Evolutionary conservation across 441 rosid genomes (phyloP).

Genomic region (Codiaeum variegatum): DNA sequence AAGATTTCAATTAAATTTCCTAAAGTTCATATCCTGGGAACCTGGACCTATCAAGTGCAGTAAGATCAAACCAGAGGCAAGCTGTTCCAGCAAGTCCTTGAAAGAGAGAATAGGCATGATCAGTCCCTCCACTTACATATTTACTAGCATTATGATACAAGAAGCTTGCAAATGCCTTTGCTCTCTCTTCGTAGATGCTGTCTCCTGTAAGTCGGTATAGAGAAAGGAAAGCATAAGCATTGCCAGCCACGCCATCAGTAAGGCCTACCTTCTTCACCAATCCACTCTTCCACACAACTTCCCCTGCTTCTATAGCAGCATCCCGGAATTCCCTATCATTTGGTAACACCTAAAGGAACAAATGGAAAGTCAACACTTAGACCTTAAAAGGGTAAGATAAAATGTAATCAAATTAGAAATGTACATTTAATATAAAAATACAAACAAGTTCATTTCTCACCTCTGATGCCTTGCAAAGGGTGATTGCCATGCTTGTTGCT

Average conservation of each 20-base stretch:
- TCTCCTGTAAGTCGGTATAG: slow-evolving; percentile 72
- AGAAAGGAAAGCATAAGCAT: slow-evolving; percentile 74
- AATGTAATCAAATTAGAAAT: too few relatives aligned
- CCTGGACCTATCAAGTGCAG: slow-evolving; percentile 39
- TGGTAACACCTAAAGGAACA: slow-evolving; percentile 44
- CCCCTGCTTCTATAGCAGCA: slow-evolving; percentile 88
- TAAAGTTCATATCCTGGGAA: slow-evolving; percentile 78
- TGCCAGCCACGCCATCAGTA: slow-evolving; percentile 71
- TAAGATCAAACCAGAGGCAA: slow-evolving; percentile 70
- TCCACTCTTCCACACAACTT: slow-evolving; percentile 87
- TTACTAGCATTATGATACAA: slow-evolving; percentile 43
- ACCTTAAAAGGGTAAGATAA: too few relatives aligned
- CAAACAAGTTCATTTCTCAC: slow-evolving; percentile 19
- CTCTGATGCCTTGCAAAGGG: slow-evolving; percentile 73
- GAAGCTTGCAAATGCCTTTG: slow-evolving; percentile 68
- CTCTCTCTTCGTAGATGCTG: slow-evolving; percentile 59
- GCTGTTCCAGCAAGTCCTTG: slow-evolving; percentile 66
- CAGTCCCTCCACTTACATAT: slow-evolving; percentile 23
- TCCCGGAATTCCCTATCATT: slow-evolving; percentile 61
- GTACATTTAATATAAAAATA: too few relatives aligned
- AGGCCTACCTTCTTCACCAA: slow-evolving; percentile 69
- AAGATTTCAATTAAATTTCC: background rate
- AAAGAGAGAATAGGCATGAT: slow-evolving; percentile 52
- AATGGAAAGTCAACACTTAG: background rate
- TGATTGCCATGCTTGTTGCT: slow-evolving; percentile 65